Evolutionary conservation across 306 rosid species (phyloP).

Genomic region (Prunus campanulata): DNA sequence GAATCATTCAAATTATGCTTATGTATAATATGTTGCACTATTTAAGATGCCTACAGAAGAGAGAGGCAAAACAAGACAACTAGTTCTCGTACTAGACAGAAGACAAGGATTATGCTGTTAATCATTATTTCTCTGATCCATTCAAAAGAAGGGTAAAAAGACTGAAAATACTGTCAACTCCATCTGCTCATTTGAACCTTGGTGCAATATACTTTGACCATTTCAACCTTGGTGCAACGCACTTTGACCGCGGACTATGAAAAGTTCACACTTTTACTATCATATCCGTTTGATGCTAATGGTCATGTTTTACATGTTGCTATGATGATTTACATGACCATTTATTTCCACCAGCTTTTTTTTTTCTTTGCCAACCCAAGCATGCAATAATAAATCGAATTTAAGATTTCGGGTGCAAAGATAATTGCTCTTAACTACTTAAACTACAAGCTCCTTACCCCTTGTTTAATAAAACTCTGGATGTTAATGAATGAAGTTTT

Average conservation of each 20-base stretch:
- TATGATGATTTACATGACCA: neutral
- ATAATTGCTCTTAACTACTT: too few species aligned
- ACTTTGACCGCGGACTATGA: neutral
- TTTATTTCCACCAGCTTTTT: neutral
- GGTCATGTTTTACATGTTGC: neutral
- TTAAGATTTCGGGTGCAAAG: too few species aligned
- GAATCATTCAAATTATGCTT: too few species aligned
- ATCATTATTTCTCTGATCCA: conserved; percentile 1
- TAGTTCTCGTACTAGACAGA: too few species aligned
- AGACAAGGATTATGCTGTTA: neutral
- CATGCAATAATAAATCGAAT: neutral
- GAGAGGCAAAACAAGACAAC: neutral
- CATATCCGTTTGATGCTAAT: neutral
- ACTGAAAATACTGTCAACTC: conserved; percentile 2
- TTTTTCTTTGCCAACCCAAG: neutral
- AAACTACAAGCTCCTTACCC: too few species aligned
- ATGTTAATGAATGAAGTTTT: conserved; percentile 29
- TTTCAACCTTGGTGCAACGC: neutral
- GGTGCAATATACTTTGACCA: conserved; percentile 5
- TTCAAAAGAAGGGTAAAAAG: conserved; percentile 9
- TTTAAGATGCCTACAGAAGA: neutral
- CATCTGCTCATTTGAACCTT: neutral
- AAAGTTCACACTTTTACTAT: neutral
- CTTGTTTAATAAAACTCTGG: conserved; percentile 3
- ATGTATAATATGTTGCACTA: too few species aligned